Percentiles rank a stretch among this genome's conserved stretches.
Evolutionary conservation across 2,329 filamentous ascomycete genomes (phyloP).

Genomic region (Pseudogymnoascus sp.): DNA sequence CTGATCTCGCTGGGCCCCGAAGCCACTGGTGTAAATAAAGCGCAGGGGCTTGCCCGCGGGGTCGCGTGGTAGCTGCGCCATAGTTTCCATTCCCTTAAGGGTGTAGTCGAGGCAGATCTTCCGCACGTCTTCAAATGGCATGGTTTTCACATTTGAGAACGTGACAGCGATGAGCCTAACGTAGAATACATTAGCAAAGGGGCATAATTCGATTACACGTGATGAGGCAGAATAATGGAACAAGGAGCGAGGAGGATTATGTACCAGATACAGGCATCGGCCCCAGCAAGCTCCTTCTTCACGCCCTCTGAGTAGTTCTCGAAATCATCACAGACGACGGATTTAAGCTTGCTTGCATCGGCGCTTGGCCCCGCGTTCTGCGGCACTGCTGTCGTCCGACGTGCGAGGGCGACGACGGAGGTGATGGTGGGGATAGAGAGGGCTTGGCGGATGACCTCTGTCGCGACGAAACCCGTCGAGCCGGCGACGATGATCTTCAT

Average conservation of each 20-base stretch:
- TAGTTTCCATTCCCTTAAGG: conserved; percentile 28
- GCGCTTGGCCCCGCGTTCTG: conserved; percentile 4
- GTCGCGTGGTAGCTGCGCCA: conserved; percentile 23
- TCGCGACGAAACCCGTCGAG: conserved; percentile 29
- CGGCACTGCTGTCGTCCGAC: conserved; percentile 17
- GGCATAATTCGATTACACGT: neutral
- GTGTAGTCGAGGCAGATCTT: conserved; percentile 35
- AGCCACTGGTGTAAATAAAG: conserved; percentile 43
- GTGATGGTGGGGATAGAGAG: conserved; percentile 24
- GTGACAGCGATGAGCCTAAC: conserved; percentile 36
- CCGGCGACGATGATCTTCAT: conserved; percentile 32
- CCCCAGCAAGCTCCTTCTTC: conserved; percentile 24
- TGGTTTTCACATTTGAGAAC: conserved; percentile 25
- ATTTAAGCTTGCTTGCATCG: conserved; percentile 26
- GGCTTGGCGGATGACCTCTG: conserved; percentile 29
- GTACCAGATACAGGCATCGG: conserved; percentile 32
- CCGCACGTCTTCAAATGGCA: conserved; percentile 30
- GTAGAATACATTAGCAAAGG: conserved; percentile 10
- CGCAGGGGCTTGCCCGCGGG: conserved; percentile 30
- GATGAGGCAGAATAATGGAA: neutral
- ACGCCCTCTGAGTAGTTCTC: conserved; percentile 26
- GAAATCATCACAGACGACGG: conserved; percentile 27
- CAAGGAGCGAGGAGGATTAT: neutral
- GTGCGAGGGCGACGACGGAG: conserved; percentile 25
- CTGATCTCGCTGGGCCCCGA: conserved; percentile 35